phyloP scores from a whole-genome alignment of 1,284 basidiomycete genomes.

The Ustilago tritici region DNA sequence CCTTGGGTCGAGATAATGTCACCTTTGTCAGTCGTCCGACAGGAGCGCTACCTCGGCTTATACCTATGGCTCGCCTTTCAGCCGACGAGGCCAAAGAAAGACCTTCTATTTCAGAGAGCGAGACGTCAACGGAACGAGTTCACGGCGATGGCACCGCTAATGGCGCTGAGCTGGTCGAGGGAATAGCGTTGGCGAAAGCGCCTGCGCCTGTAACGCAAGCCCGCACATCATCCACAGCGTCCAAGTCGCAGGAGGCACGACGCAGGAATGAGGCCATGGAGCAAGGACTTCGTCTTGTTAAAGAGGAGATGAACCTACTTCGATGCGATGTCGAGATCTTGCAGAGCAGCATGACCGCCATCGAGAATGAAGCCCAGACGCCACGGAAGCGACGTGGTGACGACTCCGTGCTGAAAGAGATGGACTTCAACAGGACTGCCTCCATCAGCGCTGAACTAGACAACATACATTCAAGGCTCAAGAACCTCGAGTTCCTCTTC shows the following conservation, averaged over 20 bases:
- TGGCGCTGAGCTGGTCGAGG: not conserved
- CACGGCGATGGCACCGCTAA: conserved; percentile 12
- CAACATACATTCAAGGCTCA: conserved; percentile 19
- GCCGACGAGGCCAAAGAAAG: conserved; percentile 17
- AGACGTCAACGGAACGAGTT: conserved; percentile 37
- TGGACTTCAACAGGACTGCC: conserved; percentile 25
- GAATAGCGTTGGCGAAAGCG: not conserved
- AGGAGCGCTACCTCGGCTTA: conserved; percentile 16
- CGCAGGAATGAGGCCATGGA: conserved; percentile 42
- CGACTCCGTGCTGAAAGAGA: conserved; percentile 13
- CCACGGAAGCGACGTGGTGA: conserved; percentile 31
- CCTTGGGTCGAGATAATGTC: conserved; percentile 15
- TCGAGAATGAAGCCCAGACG: conserved; percentile 20
- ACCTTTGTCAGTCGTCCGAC: not conserved
- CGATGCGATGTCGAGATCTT: conserved; percentile 35
- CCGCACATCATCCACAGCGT: conserved; percentile 34
- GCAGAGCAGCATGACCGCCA: conserved; percentile 19
- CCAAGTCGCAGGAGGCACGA: conserved; percentile 40
- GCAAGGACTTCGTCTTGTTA: conserved; percentile 32
- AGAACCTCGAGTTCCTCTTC: conserved; percentile 27
- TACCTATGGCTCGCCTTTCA: conserved; percentile 15
- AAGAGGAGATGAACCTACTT: conserved; percentile 42
- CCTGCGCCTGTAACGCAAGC: conserved; percentile 25
- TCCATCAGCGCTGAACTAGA: conserved; percentile 24
- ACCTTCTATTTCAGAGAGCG: conserved; percentile 37